Conservation (phyloP, 2,329 filamentous ascomycete genomes). For the Escovopsis weberi region DNA sequence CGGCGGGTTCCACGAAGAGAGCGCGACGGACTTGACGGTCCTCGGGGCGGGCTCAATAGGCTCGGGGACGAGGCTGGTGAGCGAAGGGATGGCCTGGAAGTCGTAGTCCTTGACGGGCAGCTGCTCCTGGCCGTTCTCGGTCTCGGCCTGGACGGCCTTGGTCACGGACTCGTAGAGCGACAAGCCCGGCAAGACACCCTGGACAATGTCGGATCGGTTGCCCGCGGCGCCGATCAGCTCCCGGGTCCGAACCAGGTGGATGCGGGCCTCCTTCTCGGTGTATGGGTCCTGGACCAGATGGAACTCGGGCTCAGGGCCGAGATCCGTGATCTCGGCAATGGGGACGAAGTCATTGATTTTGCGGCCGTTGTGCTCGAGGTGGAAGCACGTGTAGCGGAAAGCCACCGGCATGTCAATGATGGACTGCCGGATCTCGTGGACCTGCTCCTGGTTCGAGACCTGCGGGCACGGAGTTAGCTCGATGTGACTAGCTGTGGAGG, state of each 20-base stretch:
- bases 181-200: constrained; percentile 71
- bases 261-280: constrained; percentile 92
- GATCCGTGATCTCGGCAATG: constrained; percentile 72
- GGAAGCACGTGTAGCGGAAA: constrained; percentile 97
- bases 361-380: constrained; percentile 78
- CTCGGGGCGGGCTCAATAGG: constrained; percentile 58
- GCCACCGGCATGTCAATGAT: constrained; percentile 87
- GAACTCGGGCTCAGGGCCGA: constrained; percentile 65
- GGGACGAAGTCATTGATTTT: constrained; percentile 92
- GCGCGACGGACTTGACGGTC: constrained; percentile 74
- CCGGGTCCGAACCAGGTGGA: constrained; percentile 81
- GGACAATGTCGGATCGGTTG: constrained; percentile 71
- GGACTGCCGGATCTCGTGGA: constrained; percentile 93
- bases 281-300: constrained; percentile 86
- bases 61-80: constrained; percentile 58
- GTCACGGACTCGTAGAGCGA: constrained; percentile 76
- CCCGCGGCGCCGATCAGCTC: constrained; percentile 89
- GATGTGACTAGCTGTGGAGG: background rate
- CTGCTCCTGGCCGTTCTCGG: constrained; percentile 17
- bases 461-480: constrained; percentile 19
- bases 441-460: constrained; percentile 87
- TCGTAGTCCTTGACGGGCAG: constrained; percentile 53
- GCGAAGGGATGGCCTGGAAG: constrained; percentile 52
- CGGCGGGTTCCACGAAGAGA: constrained; percentile 94
- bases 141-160: constrained; percentile 28